Base-by-base conservation (phyloP, 441 rosid species). In the Pelargonium cotyledonis region DNA sequence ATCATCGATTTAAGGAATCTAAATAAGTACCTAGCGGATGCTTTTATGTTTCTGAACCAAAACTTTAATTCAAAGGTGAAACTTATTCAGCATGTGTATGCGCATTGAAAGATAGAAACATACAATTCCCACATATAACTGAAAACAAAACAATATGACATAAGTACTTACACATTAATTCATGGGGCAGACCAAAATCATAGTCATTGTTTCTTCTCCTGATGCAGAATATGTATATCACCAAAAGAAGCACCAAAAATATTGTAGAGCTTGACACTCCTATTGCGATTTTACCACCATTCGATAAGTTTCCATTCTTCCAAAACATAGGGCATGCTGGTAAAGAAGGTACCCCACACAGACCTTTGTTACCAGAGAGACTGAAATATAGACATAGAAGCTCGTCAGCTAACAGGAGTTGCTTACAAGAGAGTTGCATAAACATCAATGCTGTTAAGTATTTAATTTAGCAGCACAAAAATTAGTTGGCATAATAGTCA, bases 101-200 rank as follows among this genome's bases (percentile, higher is more conserved):
- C n/a, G 14, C 51, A 46, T 46, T 10, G 14, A 14, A 46, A 46
- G 10, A 46, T 8, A 46, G 14, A 46, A 10, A 1, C 51, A 10
- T 46, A 46, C 14, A 46, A 46, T 7, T 9, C 12, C 51, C 14
- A 46, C 51, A 46, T 10, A 10, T 10, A 46, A 8, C 51, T 46
- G 51, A 46, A 46, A 46, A 8, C 16, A 51, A 51, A 51, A 6
- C 6, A 51, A 51, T 19, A 15, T 51, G 58, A 51, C 7, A 51
- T 19, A 51, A 51, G 58, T 19, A 64, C 98, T 95, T 80, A 92
- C 99, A 80, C 81, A 82, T 83, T 77, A 90, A 77, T 76, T 95
- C 99, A 29, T 87, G 95, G 21, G 97, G 79, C 63, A 95, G 91
- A 67, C 94, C 95, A 78, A 95, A 95, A 81, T 90, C 97, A 70